A percentile compares a stretch with the other conserved stretches of the same genome.
Evolutionary conservation across 2,329 filamentous ascomycete species (phyloP).

Genomic region (Alternaria longipes): DNA sequence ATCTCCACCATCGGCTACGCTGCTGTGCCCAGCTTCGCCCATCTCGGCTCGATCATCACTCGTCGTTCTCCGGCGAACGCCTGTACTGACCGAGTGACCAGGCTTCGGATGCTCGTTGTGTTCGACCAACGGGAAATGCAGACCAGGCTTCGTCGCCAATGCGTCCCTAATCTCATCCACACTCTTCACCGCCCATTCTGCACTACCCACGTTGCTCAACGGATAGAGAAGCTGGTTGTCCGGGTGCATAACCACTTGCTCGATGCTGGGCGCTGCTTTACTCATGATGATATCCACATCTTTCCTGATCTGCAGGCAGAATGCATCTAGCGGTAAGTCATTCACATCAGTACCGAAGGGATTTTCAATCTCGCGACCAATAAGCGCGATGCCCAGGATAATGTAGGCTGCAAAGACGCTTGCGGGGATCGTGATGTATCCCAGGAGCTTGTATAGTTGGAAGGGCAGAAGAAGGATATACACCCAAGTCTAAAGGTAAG

Average conservation of each 20-base stretch:
- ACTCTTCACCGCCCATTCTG: constrained; percentile 47
- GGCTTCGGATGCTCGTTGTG: constrained; percentile 23
- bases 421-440: constrained; percentile 80
- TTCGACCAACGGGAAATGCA: constrained; percentile 24
- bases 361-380: constrained; percentile 85
- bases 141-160: constrained; percentile 47
- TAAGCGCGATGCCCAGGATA: constrained; percentile 78
- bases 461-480: constrained; percentile 84
- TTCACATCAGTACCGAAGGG: constrained; percentile 87
- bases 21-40: neutral
- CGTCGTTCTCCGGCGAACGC: neutral
- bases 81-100: constrained; percentile 1
- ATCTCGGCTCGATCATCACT: neutral
- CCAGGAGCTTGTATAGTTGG: constrained; percentile 71
- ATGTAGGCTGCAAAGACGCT: constrained; percentile 78
- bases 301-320: constrained; percentile 75
- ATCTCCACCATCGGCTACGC: neutral
- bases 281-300: constrained; percentile 77
- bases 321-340: constrained; percentile 71
- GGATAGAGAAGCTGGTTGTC: constrained; percentile 66
- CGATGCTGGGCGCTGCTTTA: constrained; percentile 20
- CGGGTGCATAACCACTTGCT: constrained; percentile 59
- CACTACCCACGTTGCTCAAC: constrained; percentile 52
- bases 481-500: constrained; percentile 67
- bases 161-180: constrained; percentile 54